Base-by-base conservation (phyloP, 257 asterid species). In the Fraxinus quadrangulata region DNA sequence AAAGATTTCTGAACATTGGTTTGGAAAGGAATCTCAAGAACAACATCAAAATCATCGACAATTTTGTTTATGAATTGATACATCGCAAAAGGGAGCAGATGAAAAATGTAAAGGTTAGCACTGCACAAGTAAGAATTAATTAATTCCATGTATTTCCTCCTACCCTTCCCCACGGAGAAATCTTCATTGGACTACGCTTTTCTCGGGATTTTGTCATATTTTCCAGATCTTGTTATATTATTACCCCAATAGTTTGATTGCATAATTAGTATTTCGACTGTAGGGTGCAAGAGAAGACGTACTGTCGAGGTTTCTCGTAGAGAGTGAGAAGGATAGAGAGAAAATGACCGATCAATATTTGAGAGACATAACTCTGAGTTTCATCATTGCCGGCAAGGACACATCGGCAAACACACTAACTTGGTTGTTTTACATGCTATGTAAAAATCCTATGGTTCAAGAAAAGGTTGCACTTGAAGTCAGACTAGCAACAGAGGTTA, bases 341-440 rank as follows among this genome's bases (percentile, higher is more conserved):
- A 56, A 56, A 56, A 56, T 56, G 67, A 56, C 89, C 9, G 87
- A 89, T 83, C 89, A 87, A 83, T 90, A 90, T 82, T 81, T 88
- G 14, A 87, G 86, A 82, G 95, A 91, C 39, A 91, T 91, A 76
- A 88, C 88, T 30, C 88, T 91, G 7, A 90, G 93, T 80, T 89
- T 91, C 80, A 90, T 91, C 39, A 88, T 90, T 81, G 97, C 95
- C 63, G 95, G 97, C 31, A 91, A 91, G 78, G 95, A 91, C 74
- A 85, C 95, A 21, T 87, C 95, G 56, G 93, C 93, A 0, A 87
- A 86, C 70, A 84, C 92, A 23, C 95, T 91, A 51, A 85, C 97
- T 6, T 89, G 95, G 97, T 91, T 91, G 74, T 81, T 91, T 79
- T 91, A 91, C 78, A 83, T 89, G 89, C 78, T 91, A 86, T 91